phyloP scores from a whole-genome alignment of 768 basidiomycete species.

The Hemileccinum impolitum region DNA sequence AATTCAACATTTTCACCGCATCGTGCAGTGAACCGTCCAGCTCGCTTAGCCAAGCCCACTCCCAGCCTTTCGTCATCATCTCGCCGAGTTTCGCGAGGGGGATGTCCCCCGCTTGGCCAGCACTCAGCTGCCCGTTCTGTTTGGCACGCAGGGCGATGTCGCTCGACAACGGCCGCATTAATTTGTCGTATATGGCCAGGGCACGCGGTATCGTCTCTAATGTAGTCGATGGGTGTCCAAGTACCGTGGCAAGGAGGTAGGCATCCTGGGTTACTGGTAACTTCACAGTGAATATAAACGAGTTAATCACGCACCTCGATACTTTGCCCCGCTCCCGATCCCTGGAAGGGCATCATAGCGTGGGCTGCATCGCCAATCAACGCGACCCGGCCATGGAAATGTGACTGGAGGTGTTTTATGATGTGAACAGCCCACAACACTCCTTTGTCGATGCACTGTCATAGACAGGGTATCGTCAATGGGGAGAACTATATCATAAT shows the following conservation, averaged over 20 bases:
- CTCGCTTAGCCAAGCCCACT: constrained; percentile 43
- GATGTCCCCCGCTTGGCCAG: constrained; percentile 15
- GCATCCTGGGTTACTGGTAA: constrained; percentile 26
- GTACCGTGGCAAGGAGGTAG: constrained; percentile 34
- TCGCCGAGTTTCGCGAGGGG: constrained; percentile 40
- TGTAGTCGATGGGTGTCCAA: constrained; percentile 41
- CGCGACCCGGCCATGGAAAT: constrained; percentile 50
- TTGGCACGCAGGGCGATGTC: constrained; percentile 31
- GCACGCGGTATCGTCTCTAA: constrained; percentile 39
- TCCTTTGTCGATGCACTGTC: constrained; percentile 52
- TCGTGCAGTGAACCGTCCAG: constrained; percentile 22
- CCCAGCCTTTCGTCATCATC: constrained; percentile 50
- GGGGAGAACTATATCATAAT: not conserved
- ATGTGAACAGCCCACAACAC: constrained; percentile 64
- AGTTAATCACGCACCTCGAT: constrained; percentile 36
- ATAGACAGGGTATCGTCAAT: constrained; percentile 2
- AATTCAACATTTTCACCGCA: constrained; percentile 15
- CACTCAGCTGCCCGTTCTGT: constrained; percentile 13
- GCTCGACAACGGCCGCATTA: constrained; percentile 46
- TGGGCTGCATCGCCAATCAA: constrained; percentile 44
- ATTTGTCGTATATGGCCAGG: constrained; percentile 45
- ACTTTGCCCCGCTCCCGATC: constrained; percentile 42
- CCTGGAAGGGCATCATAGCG: constrained; percentile 42
- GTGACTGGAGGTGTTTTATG: constrained; percentile 48
- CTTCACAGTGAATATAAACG: too few relatives aligned